Evolutionary conservation across 73 alveolate species (phyloP), one percentile per base, ranked within the genome.

Genomic region (Paramecium pentaurelia): DNA sequence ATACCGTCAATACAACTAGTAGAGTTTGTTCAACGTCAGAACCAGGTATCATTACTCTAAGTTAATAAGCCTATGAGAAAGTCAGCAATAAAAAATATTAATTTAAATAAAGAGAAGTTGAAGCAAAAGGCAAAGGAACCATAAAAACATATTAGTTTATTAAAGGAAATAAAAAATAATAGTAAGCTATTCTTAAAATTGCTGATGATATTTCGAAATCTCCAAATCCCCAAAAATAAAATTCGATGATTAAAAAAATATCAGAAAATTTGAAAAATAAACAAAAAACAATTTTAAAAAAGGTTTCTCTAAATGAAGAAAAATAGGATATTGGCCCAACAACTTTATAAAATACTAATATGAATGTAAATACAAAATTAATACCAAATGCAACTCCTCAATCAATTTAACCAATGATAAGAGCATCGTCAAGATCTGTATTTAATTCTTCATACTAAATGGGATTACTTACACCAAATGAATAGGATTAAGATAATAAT

Each of bases 1-100:
- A 97, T 92, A 96, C 99, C n/a, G 99, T 97, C 2, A 97, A 97
- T 89, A 97, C 97, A 51, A 96, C 99, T 10, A 93, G 98, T 75
- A 93, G 99, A 93, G 97, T 98, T 95, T 95, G 99, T 71, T 93
- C 98, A 14, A 95, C 96, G 49, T 95, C 98, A 37, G 89, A 87
- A 70, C 86, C 77, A n/a, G 93, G 86, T 6, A n/a, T 77, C 20
- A 77, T 87, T 18, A 87, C 93, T 37, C 7, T 87, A 7, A 64
- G 88, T 64, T 20, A 49, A 5, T 58, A 87, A 60, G 93, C 93
- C 1, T 64, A 64, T 42, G 87, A 37, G 2, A 16, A 87, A 37
- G 83, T 73, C 25, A 36, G 38, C 8, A 87, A 87, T 34, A 36
- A 73, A 37, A 73, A 73, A 73, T 73, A 73, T n/a, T 34, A 32